These are phyloP conservation scores for Tricholoma bakamatsutake DNA, from an alignment of 768 basidiomycete species.

Conservation along the genomic window DNA sequence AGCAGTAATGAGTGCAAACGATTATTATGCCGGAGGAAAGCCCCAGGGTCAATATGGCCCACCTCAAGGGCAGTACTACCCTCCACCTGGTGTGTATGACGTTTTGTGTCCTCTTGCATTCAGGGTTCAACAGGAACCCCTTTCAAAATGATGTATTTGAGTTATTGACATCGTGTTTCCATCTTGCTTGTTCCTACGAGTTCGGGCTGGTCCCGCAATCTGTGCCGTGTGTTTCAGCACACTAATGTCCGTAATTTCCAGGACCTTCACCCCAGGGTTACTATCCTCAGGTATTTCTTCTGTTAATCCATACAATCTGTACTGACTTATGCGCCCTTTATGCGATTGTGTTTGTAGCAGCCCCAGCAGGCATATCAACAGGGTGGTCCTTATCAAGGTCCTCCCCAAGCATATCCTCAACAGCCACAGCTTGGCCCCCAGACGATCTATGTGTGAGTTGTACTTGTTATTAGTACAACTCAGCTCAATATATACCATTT, in stretches of 20 bases:
- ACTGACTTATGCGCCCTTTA: background rate
- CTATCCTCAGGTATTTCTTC: constrained; percentile 45
- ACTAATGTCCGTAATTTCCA: constrained; percentile 14
- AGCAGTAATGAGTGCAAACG: constrained; percentile 61
- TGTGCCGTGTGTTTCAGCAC: background rate
- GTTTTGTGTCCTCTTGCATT: background rate
- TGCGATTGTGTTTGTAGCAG: constrained; percentile 34
- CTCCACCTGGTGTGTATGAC: constrained; percentile 28
- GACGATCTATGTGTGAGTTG: constrained; percentile 71
- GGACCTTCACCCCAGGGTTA: constrained; percentile 53
- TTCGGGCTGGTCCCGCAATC: background rate
- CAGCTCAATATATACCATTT: background rate
- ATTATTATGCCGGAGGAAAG: constrained; percentile 56
- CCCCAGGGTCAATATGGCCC: constrained; percentile 50
- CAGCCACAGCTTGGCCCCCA: constrained; percentile 54
- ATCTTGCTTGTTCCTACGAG: background rate
- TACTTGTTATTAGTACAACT: background rate
- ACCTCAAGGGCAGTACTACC: constrained; percentile 38
- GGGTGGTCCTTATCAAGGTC: constrained; percentile 34
- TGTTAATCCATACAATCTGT: background rate
- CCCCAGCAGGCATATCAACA: constrained; percentile 67
- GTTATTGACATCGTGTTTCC: background rate
- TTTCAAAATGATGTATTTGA: background rate
- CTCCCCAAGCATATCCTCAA: constrained; percentile 36
- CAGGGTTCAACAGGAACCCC: background rate